Percentiles rank a stretch among this genome's conserved stretches.
These are phyloP conservation scores for Colletotrichum melonis DNA, from an alignment of 2,329 filamentous ascomycete genomes.

Conservation along the genomic window DNA sequence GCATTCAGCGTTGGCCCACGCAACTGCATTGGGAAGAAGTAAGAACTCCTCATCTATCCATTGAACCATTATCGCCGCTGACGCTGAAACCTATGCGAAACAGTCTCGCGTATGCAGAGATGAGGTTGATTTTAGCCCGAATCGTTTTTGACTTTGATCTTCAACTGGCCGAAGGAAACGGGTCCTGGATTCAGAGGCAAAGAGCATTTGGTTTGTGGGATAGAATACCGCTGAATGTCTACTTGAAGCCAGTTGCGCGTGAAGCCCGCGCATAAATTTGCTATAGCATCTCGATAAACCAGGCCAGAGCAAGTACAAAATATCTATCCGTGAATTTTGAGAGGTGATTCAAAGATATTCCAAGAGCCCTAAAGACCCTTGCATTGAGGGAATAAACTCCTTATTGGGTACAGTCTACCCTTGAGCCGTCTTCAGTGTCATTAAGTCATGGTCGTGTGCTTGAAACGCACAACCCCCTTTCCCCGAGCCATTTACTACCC, in stretches of 20 bases:
- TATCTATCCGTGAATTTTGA: neutral
- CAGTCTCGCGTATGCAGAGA: conserved; percentile 26
- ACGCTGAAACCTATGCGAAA: neutral
- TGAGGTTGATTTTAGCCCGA: conserved; percentile 20
- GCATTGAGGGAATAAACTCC: neutral
- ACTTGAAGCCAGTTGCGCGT: neutral
- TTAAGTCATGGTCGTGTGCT: neutral
- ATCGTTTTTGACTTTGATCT: conserved; percentile 16
- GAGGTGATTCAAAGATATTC: neutral
- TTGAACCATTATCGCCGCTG: conserved; percentile 44
- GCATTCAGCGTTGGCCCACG: conserved; percentile 25
- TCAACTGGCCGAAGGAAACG: neutral
- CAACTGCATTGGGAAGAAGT: conserved; percentile 33
- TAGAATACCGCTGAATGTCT: neutral
- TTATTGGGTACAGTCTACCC: neutral
- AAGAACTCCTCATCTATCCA: conserved; percentile 43
- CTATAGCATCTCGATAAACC: neutral
- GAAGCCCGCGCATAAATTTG: neutral
- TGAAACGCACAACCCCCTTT: too few relatives aligned
- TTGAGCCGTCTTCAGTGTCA: neutral
- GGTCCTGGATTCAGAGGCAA: neutral
- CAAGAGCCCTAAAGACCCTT: neutral
- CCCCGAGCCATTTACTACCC: too few relatives aligned
- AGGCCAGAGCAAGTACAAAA: neutral
- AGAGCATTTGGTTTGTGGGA: neutral